A percentile compares a stretch with the other conserved stretches of the same genome.
phyloP scores from a whole-genome alignment of 2,329 filamentous ascomycete species.

The Septoria petroselini region DNA sequence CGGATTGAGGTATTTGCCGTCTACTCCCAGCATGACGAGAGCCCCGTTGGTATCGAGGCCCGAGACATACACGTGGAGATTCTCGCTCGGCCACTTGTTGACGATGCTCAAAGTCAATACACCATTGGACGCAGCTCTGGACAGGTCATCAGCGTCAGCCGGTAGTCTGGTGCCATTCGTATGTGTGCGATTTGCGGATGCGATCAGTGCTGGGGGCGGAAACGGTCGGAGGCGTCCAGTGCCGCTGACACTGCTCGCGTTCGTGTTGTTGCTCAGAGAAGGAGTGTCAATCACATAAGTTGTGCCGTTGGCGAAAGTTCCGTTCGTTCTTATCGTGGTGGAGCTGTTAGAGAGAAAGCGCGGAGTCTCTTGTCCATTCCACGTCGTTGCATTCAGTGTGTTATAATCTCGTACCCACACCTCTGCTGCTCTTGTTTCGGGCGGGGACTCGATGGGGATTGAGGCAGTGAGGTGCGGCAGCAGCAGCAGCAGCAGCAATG shows the following conservation, averaged over 20 bases:
- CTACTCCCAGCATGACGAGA: slow-evolving; percentile 44
- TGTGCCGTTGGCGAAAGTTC: not conserved
- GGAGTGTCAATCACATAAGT: slow-evolving; percentile 1
- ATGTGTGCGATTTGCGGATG: not conserved
- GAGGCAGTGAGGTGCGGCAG: not conserved
- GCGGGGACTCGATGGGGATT: not conserved
- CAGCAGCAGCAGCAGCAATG: not conserved
- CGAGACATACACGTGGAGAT: slow-evolving; percentile 46
- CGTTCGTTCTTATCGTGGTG: not conserved
- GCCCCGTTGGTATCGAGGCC: slow-evolving; percentile 42
- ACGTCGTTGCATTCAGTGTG: slow-evolving; percentile 26
- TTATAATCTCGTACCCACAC: slow-evolving; percentile 22
- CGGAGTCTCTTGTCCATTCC: slow-evolving; percentile 7
- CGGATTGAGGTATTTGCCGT: slow-evolving; percentile 45
- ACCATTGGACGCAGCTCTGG: slow-evolving; percentile 8
- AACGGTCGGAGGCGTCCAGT: slow-evolving; percentile 5
- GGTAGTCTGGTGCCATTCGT: not conserved
- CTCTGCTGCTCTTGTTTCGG: not conserved
- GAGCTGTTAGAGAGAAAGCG: not conserved
- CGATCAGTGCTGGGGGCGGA: not conserved
- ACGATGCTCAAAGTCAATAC: slow-evolving; percentile 36
- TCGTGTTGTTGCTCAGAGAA: not conserved
- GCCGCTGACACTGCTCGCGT: not conserved
- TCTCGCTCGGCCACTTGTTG: slow-evolving; percentile 43
- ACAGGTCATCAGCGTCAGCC: not conserved